A percentile compares a stretch with the other conserved stretches of the same genome.
phyloP scores from a whole-genome alignment of 2,329 filamentous ascomycete species.

The Pseudocercospora vitis region DNA sequence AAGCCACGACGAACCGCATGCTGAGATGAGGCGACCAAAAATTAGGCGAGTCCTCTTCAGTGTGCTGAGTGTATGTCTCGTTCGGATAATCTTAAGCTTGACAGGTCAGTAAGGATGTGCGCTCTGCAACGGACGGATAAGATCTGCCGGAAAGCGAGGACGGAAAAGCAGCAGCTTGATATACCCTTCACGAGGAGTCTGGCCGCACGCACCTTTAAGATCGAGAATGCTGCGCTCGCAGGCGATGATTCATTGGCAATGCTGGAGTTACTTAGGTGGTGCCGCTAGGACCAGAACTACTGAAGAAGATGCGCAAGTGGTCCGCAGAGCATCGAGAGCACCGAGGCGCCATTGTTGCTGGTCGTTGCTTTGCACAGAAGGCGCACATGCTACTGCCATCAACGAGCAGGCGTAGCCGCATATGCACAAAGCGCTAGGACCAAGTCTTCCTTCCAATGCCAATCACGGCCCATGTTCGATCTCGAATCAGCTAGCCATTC shows the following conservation, averaged over 20 bases:
- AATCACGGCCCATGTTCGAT: background rate
- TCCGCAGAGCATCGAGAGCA: background rate
- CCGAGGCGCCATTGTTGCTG: constrained; percentile 1
- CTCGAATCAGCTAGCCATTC: background rate
- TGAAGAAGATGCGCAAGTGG: background rate
- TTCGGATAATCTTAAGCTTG: constrained; percentile 3
- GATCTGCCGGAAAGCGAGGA: background rate
- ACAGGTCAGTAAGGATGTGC: constrained; percentile 6
- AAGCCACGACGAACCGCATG: background rate
- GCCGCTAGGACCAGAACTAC: constrained; percentile 6
- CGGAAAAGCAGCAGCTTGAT: background rate
- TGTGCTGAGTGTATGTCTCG: constrained; percentile 2
- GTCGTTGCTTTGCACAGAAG: background rate
- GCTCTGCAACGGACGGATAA: constrained; percentile 4
- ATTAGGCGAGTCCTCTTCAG: background rate
- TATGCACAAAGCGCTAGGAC: background rate
- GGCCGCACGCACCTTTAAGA: constrained; percentile 1
- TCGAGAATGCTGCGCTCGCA: background rate
- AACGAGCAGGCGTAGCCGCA: background rate
- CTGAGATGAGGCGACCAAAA: background rate
- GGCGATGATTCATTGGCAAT: background rate
- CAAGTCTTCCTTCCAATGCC: background rate
- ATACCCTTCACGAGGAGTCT: background rate
- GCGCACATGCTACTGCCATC: constrained; percentile 1
- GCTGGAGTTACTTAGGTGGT: background rate